Conservation (phyloP, 305 asterid species). For the Solanum chacoense region DNA sequence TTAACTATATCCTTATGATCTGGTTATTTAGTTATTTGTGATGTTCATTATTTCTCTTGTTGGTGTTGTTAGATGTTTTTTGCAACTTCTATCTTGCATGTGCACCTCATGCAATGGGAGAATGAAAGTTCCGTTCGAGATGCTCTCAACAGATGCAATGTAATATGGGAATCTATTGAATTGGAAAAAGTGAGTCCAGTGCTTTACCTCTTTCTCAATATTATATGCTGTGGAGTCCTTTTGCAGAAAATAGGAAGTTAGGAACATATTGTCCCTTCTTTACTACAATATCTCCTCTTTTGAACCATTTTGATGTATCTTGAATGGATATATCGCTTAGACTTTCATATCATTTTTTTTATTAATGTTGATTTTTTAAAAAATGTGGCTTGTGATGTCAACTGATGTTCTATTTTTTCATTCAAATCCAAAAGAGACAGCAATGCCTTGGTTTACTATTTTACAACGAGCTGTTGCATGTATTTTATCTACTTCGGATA, state of each 20-base stretch:
- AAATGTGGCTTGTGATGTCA: conserved; percentile 5
- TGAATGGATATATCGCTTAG: not conserved
- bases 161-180: conserved; percentile 76
- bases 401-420: conserved; percentile 13
- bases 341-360: not conserved
- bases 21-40: not conserved
- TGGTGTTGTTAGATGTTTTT: conserved; percentile 71
- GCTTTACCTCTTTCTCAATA: conserved; percentile 1
- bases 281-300: not conserved
- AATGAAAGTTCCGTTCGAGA: conserved; percentile 65
- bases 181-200: conserved; percentile 52
- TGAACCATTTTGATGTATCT: not conserved
- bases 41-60: conserved; percentile 6
- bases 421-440: conserved; percentile 43
- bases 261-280: conserved; percentile 2
- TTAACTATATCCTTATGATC: not conserved
- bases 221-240: not conserved
- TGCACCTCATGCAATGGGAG: conserved; percentile 85
- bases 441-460: conserved; percentile 73
- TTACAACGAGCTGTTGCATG: conserved; percentile 83
- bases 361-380: not conserved
- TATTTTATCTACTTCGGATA: conserved; percentile 84
- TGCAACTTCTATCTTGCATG: conserved; percentile 85
- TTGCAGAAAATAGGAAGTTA: not conserved
- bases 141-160: conserved; percentile 64